phyloP scores from a whole-genome alignment of 345 rosid genomes.

The Eucalyptus viminalis region DNA sequence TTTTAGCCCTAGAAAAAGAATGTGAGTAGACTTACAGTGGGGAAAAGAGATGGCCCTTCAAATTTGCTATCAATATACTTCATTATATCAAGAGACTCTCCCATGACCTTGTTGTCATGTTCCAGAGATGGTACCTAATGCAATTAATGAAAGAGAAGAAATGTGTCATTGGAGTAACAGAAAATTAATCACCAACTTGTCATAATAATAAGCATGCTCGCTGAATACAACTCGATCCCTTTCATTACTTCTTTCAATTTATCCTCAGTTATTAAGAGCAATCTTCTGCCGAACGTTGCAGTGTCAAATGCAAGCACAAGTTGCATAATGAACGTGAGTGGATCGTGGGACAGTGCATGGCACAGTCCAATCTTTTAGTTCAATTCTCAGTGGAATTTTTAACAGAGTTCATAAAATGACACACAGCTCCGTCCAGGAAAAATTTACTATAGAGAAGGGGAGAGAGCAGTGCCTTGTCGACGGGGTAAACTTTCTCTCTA shows the following conservation, averaged over 20 bases:
- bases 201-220: not conserved
- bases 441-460: not conserved
- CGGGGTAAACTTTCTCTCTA: conserved; percentile 67
- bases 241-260: not conserved
- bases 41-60: conserved; percentile 70
- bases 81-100: conserved; percentile 83
- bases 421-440: not conserved
- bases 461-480: conserved; percentile 48
- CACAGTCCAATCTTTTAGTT: not conserved
- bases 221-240: not conserved
- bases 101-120: conserved; percentile 75
- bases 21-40: conserved; percentile 20
- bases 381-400: not conserved
- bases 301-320: not conserved
- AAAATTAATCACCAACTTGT: not conserved
- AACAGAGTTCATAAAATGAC: not conserved
- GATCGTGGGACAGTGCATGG: not conserved
- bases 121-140: conserved; percentile 83
- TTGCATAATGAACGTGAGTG: not conserved
- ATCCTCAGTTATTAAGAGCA: not conserved
- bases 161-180: not conserved
- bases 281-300: not conserved
- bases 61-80: conserved; percentile 69
- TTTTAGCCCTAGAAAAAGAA: not conserved
- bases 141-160: not conserved